Evolutionary conservation across 495 filamentous ascomycete species (phyloP).

Genomic region (Tricharina praecox): DNA sequence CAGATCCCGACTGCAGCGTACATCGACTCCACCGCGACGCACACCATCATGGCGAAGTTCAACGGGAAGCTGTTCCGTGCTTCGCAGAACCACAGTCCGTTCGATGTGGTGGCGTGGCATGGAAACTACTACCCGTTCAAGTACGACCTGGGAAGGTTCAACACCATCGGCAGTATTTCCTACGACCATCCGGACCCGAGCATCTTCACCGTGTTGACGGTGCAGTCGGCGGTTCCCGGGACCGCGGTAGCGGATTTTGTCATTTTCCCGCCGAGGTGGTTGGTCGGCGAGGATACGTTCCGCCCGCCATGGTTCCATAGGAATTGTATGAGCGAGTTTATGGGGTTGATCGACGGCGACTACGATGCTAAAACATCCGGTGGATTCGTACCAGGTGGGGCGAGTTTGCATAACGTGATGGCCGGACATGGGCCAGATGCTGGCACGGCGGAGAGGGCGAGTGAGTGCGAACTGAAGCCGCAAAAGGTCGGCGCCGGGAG

Average conservation of each 20-base stretch:
- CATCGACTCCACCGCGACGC: conserved; percentile 30
- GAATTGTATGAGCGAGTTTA: conserved; percentile 68
- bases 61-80: conserved; percentile 62
- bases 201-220: conserved; percentile 65
- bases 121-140: conserved; percentile 66
- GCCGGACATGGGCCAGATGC: conserved; percentile 34
- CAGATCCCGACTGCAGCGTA: conserved; percentile 63
- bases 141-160: conserved; percentile 66
- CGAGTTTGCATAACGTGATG: conserved; percentile 33
- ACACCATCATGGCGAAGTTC: conserved; percentile 53
- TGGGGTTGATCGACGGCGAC: conserved; percentile 53
- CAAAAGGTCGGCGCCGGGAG: conserved; percentile 37
- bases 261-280: conserved; percentile 66
- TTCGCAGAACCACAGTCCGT: conserved; percentile 55
- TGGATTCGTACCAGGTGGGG: conserved; percentile 38
- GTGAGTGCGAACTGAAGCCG: conserved; percentile 32
- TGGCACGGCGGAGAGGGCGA: conserved; percentile 40
- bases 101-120: conserved; percentile 70
- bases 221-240: conserved; percentile 38
- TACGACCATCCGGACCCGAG: conserved; percentile 66
- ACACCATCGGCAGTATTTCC: conserved; percentile 50
- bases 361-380: conserved; percentile 32
- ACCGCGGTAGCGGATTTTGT: conserved; percentile 65
- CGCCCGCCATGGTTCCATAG: conserved; percentile 68
- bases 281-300: conserved; percentile 58